Evolutionary conservation across 352 stramenopile species (phyloP), one percentile per base, ranked within the genome.

Genomic region (Pythium periplocum): DNA sequence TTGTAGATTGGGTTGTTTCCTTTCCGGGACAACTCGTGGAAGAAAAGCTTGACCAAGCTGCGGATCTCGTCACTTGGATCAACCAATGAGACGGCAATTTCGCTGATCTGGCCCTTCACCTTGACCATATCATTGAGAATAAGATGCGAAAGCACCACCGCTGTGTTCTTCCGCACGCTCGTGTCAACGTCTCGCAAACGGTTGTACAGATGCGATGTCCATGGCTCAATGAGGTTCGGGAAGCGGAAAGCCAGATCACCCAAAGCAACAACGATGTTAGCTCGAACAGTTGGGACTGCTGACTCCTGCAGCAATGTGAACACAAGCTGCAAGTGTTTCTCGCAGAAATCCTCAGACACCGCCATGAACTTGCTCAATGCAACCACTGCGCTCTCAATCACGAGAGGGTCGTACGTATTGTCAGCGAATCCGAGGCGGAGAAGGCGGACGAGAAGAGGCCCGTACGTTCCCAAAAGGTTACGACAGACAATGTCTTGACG

Each of bases 81-180:
- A 8, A 97, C 80, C 26, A 99, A 69, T 38, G 89, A 98, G 8
- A 98, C 83, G 3, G 96, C 96, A 52, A 99, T 97, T 53, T 98
- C 84, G 50, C 82, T 93, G 46, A 96, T 86, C 68, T 98, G 89
- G 11, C 92, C 95, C 64, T 98, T 98, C n/a, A 99, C 95, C 75
- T 98, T 99, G 40, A 99, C 96, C 97, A 99, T 99, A 61, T 99
- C 96, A 70, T 99, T 99, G 36, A 99, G 72, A 67, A 99, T 98
- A 38, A 99, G 83, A 62, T 99, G 96, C 33, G 96, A 98, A 2
- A 99, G 83, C 35, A 99, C 96, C 61, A 98, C 97, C 45, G 99
- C 88, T 38, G 96, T 97, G 61, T 99, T 98, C 49, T 96, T 90
- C 38, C 96, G 90, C 32, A 99, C 97, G 51, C 89, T 85, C 17